Evolutionary conservation across 176 grass and related monocot species (phyloP), one percentile per base, ranked within the genome.

Genomic region (Tillandsia fasciculata): DNA sequence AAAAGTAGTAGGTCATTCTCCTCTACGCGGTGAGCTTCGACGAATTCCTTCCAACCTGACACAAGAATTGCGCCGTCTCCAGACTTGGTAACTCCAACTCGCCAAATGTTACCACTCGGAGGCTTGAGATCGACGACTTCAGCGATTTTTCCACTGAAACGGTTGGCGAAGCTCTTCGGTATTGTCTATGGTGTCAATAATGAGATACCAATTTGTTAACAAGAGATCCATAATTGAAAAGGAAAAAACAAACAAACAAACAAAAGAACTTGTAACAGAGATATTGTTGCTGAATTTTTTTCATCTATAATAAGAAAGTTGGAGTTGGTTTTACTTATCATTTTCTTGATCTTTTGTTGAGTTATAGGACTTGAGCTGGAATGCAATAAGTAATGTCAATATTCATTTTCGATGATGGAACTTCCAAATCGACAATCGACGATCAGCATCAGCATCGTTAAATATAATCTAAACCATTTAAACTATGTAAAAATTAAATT

Each of bases 31-130:
- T 91, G 75, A 33, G 52, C 52, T 56, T n/a, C 47, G 51, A 42
- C 78, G 73, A 84, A 91, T 0, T 50, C 11, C 1, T 68, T 15
- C 81, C 84, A 91, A 63, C 88, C 88, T 15, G 50, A 64, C 17
- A 80, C 70, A 71, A 81, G 70, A 7, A 75, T 7, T 15, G 72
- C 26, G 59, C 63, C 52, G 12, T 70, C 65, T 11, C 17, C 63
- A 8, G 7, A 48, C 59, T 74, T 2, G 0, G 50, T 50, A 11
- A 88, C 42, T 59, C 72, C 54, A 63, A 88, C 70, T 15, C n/a
- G 29, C 66, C 81, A 88, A 23, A 63, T 1, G n/a, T 13, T 28
- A 53, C 84, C 72, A 42, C 61, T 68, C 27, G 76, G 79, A 5
- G 70, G 65, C 48, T 80, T 63, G 4, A 92, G 49, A 49, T 80